phyloP scores from a whole-genome alignment of 345 rosid species.

The Limnanthes douglasii region DNA sequence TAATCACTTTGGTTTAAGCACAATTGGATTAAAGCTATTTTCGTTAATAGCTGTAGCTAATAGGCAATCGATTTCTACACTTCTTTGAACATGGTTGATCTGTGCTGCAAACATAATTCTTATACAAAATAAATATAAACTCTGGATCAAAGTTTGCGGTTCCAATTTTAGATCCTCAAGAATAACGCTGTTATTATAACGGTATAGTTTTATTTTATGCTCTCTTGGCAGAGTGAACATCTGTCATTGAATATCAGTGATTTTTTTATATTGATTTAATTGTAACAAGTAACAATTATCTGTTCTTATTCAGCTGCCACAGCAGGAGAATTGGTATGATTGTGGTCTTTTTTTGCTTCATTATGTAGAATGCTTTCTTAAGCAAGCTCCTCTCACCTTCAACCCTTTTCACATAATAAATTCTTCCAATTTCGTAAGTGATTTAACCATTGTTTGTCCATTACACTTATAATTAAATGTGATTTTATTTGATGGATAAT shows the following conservation, averaged over 20 bases:
- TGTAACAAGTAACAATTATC: conserved; percentile 6
- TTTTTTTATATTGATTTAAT: conserved; percentile 9
- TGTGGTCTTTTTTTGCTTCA: conserved; percentile 96
- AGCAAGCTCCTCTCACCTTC: conserved; percentile 52
- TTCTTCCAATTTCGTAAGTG: conserved; percentile 50
- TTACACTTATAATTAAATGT: not conserved
- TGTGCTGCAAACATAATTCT: not conserved
- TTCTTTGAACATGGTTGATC: not conserved
- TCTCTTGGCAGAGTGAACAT: not conserved
- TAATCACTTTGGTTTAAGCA: no score
- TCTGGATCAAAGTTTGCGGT: not conserved
- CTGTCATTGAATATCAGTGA: not conserved
- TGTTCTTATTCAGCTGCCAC: conserved; percentile 55
- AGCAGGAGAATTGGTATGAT: conserved; percentile 85
- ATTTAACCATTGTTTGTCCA: not conserved
- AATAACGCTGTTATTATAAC: no score
- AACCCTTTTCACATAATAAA: conserved; percentile 37
- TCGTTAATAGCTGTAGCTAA: no score
- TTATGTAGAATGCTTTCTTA: conserved; percentile 66
- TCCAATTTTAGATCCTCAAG: not conserved
- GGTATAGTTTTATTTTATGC: conserved; percentile 1
- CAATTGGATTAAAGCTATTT: no score
- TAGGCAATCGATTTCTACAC: no score
- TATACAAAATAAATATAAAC: not conserved
- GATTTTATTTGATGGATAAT: not conserved